A percentile compares a stretch with the other conserved stretches of the same genome.
Conservation (phyloP, 192 early-diverging fungal genomes). For the Entomortierella beljakovae region DNA sequence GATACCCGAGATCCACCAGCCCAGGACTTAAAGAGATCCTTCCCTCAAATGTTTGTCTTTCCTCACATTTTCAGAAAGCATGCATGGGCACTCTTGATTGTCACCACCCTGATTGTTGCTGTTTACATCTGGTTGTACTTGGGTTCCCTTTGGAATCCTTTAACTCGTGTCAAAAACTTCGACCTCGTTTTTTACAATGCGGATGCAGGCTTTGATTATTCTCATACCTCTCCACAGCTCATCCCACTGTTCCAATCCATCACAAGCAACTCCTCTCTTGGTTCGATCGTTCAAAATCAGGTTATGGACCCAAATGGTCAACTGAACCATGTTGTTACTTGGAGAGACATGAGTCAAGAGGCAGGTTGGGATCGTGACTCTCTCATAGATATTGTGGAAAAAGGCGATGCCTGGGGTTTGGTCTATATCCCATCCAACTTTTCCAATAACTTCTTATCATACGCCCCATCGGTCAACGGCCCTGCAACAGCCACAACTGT, state of each 20-base stretch:
- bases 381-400: conserved; percentile 25
- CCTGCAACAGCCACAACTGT: conserved; percentile 26
- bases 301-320: conserved; percentile 40
- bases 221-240: conserved; percentile 34
- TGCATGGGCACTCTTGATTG: conserved; percentile 28
- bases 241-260: conserved; percentile 36
- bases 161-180: conserved; percentile 46
- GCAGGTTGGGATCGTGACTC: conserved; percentile 31
- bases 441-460: conserved; percentile 50
- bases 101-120: conserved; percentile 34
- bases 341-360: conserved; percentile 40
- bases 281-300: conserved; percentile 24
- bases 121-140: conserved; percentile 50
- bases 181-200: conserved; percentile 44
- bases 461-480: conserved; percentile 32
- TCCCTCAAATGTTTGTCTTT: conserved; percentile 44
- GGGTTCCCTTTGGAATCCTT: conserved; percentile 42
- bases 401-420: conserved; percentile 34
- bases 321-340: conserved; percentile 38
- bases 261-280: conserved; percentile 31
- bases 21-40: conserved; percentile 9
- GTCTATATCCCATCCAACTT: conserved; percentile 51
- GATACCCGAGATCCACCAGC: not conserved
- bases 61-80: conserved; percentile 43
- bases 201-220: conserved; percentile 46